A percentile compares a stretch with the other conserved stretches of the same genome.
Conservation (phyloP, 768 basidiomycete species). For the Porpolomopsis calyptriformis region DNA sequence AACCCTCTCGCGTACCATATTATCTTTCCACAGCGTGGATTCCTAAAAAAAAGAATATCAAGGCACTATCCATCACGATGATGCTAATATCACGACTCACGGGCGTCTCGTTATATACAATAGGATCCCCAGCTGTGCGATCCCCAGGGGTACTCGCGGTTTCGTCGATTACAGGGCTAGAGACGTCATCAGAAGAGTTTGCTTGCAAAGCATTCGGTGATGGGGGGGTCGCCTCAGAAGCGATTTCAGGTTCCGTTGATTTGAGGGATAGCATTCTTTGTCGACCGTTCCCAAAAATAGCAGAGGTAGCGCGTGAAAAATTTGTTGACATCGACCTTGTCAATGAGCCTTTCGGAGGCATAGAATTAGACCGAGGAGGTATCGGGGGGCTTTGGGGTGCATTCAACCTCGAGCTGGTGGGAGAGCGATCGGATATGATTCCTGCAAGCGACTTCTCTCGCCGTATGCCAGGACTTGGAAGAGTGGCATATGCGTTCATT, state of each 20-base stretch:
- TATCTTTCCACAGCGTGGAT: constrained; percentile 29
- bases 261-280: too few species aligned
- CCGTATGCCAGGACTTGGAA: background rate
- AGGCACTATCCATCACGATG: background rate
- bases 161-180: too few species aligned
- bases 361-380: background rate
- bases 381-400: background rate
- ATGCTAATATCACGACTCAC: constrained; percentile 23
- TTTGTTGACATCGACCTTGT: constrained; percentile 8
- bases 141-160: constrained; percentile 9
- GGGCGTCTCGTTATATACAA: constrained; percentile 41
- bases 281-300: constrained; percentile 1
- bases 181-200: too few species aligned
- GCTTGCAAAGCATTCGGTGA: background rate
- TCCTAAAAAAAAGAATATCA: constrained; percentile 19
- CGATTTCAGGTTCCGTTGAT: background rate
- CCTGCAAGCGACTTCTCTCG: background rate
- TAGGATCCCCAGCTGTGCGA: constrained; percentile 49
- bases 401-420: background rate
- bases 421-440: background rate
- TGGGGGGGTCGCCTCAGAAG: background rate
- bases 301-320: constrained; percentile 8
- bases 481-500: constrained; percentile 6
- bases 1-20: constrained; percentile 89
- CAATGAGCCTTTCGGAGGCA: background rate